phyloP scores from a whole-genome alignment of 2,329 filamentous ascomycete species.

The Alternaria gaisen region DNA sequence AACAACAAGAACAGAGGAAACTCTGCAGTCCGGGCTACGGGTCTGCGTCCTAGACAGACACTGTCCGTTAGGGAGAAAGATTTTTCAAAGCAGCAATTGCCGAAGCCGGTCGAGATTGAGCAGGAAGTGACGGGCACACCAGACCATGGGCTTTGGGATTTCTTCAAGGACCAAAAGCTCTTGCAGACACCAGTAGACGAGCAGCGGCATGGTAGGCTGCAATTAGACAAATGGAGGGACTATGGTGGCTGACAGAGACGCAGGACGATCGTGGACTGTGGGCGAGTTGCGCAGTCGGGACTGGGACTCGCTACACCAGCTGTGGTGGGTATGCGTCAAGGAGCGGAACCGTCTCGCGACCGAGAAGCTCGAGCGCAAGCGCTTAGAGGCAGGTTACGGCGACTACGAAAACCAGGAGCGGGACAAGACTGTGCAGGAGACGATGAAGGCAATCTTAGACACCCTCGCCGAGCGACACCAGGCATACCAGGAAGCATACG shows the following conservation, averaged over 20 bases:
- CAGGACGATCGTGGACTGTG: slow-evolving; percentile 80
- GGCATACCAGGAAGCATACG: slow-evolving; percentile 80
- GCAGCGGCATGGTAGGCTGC: slow-evolving; percentile 67
- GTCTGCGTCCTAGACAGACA: slow-evolving; percentile 70
- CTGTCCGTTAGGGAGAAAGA: slow-evolving; percentile 76
- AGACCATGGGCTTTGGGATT: slow-evolving; percentile 89
- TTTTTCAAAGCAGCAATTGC: slow-evolving; percentile 59
- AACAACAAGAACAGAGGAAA: slow-evolving; percentile 82
- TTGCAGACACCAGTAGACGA: slow-evolving; percentile 77
- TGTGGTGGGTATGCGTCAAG: slow-evolving; percentile 95
- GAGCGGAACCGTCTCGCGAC: slow-evolving; percentile 92
- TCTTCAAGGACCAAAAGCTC: slow-evolving; percentile 78
- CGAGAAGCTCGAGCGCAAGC: slow-evolving; percentile 71
- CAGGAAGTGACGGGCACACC: slow-evolving; percentile 70
- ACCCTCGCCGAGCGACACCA: slow-evolving; percentile 88
- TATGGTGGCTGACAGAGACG: slow-evolving; percentile 11
- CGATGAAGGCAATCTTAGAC: slow-evolving; percentile 84
- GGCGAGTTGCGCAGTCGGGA: slow-evolving; percentile 88
- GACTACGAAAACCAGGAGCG: slow-evolving; percentile 71
- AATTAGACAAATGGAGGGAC: not conserved
- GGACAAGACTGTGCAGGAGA: slow-evolving; percentile 73
- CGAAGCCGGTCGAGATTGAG: slow-evolving; percentile 72
- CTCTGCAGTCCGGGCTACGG: slow-evolving; percentile 80
- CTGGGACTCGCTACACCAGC: slow-evolving; percentile 88
- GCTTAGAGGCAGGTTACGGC: slow-evolving; percentile 77